Percentiles rank a stretch among this genome's conserved stretches.
phyloP scores from a whole-genome alignment of 2,329 filamentous ascomycete species.

The Sporothrix euskadiensis region DNA sequence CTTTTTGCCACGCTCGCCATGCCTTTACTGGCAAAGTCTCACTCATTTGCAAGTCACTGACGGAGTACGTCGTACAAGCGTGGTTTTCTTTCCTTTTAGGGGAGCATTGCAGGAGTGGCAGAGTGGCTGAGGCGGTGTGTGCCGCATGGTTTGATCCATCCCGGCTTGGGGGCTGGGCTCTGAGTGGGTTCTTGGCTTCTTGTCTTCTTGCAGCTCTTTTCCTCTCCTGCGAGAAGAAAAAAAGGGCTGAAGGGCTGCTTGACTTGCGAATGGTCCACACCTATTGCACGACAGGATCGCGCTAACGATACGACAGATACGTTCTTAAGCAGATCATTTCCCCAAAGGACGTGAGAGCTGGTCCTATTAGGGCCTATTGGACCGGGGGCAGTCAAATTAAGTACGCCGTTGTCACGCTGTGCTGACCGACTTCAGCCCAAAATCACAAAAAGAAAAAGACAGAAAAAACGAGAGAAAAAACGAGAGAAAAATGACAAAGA shows the following conservation, averaged over 20 bases:
- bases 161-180: not conserved
- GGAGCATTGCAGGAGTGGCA: conserved; percentile 9
- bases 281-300: not conserved
- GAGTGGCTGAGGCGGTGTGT: not conserved
- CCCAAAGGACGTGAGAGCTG: not conserved
- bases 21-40: not conserved
- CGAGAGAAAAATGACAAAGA: not conserved
- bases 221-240: not conserved
- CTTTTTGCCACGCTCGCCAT: no score
- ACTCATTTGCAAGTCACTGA: no score
- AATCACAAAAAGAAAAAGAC: not conserved
- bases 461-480: not conserved
- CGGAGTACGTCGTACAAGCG: no score
- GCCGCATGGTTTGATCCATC: not conserved
- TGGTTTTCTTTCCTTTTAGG: not conserved
- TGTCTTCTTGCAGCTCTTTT: not conserved
- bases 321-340: conserved; percentile 7
- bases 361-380: no score
- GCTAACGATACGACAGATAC: conserved; percentile 15
- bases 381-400: not conserved
- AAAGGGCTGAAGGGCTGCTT: not conserved
- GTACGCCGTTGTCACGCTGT: conserved; percentile 10
- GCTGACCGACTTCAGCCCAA: conserved; percentile 4
- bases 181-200: no score
- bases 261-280: not conserved